Base-by-base conservation (phyloP, 306 rosid genomes). In the Quercus variabilis region DNA sequence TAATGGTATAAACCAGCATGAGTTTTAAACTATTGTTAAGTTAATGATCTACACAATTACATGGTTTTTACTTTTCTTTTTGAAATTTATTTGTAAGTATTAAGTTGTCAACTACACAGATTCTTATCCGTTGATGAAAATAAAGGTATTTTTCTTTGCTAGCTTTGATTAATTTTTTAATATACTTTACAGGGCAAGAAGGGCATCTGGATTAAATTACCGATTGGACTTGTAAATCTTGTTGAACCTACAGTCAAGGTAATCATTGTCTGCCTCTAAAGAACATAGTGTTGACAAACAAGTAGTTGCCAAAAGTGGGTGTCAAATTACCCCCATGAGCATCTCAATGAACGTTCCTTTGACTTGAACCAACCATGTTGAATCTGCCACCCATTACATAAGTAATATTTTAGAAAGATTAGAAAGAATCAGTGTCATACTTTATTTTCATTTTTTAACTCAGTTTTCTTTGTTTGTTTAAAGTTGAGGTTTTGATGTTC, bases 191-290 rank as follows among this genome's bases (percentile, higher is more conserved):
- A 88, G 89, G 83, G 91, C 31, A 85, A 83, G 78, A 77, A 77
- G 75, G 91, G 91, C 28, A 84, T 88, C 17, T 88, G 91, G 91
- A 88, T 85, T 82, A 85, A 88, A 77, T 65, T 85, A 62, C 91
- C 89, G 11, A 85, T 88, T 55, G 81, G 59, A 55, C 87, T 85
- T 28, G 91, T 79, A 51, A 78, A 80, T 79, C 91, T 88, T 25
- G 89, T 83, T 52, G 89, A 88, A 81, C 68, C 81, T 62, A 82
- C 83, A 63, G 88, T 85, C 4, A 83, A 83, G 91, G 91, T 88
- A 88, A 79, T 60, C 62, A 55, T 13, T 51, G 17, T 56, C 71
- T 12, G 81, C 59, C 72, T 18, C 72, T 33, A 67, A 67, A 35
- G 23, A 13, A 33, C 26, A 8, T 35, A 3, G 26, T 10, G 52